Evolutionary conservation across 495 filamentous ascomycete species (phyloP).

Genomic region (Thermochaetoides thermophila): DNA sequence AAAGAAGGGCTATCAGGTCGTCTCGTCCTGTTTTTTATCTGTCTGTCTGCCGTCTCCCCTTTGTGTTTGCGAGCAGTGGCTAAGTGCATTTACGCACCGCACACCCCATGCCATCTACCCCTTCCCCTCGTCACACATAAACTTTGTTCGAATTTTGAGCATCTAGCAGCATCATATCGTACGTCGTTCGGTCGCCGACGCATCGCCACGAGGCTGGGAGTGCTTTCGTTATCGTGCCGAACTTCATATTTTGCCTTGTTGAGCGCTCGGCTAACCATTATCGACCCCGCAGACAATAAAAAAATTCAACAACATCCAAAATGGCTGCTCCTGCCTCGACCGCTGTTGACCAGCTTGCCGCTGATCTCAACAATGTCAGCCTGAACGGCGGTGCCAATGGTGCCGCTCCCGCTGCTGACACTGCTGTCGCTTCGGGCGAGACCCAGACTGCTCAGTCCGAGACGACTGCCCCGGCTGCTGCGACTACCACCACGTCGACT

Average conservation of each 20-base stretch:
- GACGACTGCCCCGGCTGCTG: conserved; percentile 42
- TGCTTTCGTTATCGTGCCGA: not conserved
- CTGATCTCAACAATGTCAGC: conserved; percentile 44
- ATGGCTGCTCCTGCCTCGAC: conserved; percentile 51
- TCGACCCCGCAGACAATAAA: no score
- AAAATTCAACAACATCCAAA: no score
- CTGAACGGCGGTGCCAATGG: conserved; percentile 49
- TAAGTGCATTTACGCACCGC: no score
- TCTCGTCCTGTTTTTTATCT: conserved; percentile 9
- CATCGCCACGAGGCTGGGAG: not conserved
- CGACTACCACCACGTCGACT: conserved; percentile 57
- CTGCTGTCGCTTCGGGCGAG: conserved; percentile 39
- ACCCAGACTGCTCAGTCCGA: conserved; percentile 32
- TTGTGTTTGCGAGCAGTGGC: no score
- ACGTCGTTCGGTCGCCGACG: not conserved
- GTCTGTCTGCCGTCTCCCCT: conserved; percentile 19
- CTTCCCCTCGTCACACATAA: conserved; percentile 3
- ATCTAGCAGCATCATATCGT: conserved; percentile 5
- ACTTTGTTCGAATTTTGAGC: conserved; percentile 8
- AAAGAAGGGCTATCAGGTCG: conserved; percentile 6
- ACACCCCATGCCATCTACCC: no score
- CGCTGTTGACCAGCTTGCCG: conserved; percentile 57
- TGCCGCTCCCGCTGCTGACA: conserved; percentile 48
- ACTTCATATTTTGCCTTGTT: conserved; percentile 4
- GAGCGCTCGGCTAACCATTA: not conserved